Percentiles rank a stretch among this genome's conserved stretches.
phyloP scores from a whole-genome alignment of 345 rosid species.

The Eucalyptus sp. region DNA sequence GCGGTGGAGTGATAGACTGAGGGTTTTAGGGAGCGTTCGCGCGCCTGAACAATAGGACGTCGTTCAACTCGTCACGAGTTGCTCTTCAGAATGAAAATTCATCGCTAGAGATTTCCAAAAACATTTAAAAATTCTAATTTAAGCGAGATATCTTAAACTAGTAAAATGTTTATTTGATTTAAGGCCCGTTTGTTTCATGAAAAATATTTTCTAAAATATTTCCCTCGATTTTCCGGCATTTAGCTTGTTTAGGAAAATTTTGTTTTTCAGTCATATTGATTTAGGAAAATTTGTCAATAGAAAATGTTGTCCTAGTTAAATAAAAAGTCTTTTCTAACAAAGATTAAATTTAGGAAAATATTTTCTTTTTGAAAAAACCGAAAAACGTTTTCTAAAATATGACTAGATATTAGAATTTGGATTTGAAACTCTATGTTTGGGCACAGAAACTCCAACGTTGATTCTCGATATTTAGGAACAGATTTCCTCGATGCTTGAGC shows the following conservation, averaged over 20 bases:
- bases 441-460: fast-evolving
- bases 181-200: fast-evolving
- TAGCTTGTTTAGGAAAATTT: neutral
- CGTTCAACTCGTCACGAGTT: neutral
- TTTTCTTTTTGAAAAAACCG: too few species aligned
- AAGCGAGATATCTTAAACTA: neutral
- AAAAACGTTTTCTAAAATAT: too few species aligned
- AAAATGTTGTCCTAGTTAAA: neutral
- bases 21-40: neutral
- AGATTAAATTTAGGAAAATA: too few species aligned
- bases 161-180: neutral
- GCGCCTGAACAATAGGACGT: neutral
- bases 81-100: neutral
- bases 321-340: too few species aligned
- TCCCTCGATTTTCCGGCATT: too few species aligned
- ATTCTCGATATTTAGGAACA: neutral
- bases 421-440: fast-evolving
- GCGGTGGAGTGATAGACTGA: neutral
- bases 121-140: neutral
- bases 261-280: too few species aligned
- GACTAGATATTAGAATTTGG: too few species aligned
- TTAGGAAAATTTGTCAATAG: too few species aligned
- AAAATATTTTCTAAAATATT: too few species aligned
- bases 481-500: fast-evolving
- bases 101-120: neutral